Conservation (phyloP, 371 early-diverging fungal species). For the Nematocida homosporus region DNA sequence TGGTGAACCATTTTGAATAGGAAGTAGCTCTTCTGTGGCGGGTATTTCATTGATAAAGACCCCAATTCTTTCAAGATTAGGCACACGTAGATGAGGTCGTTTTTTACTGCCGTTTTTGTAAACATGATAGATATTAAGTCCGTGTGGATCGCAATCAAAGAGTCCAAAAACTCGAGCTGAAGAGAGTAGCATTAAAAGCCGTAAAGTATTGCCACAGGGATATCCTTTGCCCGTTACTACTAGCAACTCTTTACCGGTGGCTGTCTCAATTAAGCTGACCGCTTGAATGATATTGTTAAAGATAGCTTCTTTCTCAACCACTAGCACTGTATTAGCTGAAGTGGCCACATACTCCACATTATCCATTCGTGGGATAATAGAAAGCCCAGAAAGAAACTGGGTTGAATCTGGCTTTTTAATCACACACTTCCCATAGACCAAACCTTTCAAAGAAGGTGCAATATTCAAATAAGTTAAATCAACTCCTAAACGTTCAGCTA, state of each 20-base stretch:
- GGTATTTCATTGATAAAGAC: constrained; percentile 19
- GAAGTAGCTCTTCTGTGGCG: too few relatives aligned
- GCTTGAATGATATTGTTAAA: constrained; percentile 47
- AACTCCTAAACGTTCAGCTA: constrained; percentile 24
- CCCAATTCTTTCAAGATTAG: constrained; percentile 57
- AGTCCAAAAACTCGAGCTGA: constrained; percentile 54
- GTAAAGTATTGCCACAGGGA: constrained; percentile 65
- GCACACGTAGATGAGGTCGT: constrained; percentile 20
- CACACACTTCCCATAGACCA: constrained; percentile 53
- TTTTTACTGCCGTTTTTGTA: constrained; percentile 58
- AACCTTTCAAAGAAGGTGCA: constrained; percentile 62
- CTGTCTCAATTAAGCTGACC: not conserved
- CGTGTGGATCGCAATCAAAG: constrained; percentile 68
- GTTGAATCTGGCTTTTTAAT: constrained; percentile 8
- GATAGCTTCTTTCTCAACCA: constrained; percentile 67
- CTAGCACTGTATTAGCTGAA: constrained; percentile 30
- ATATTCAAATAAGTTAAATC: constrained; percentile 43
- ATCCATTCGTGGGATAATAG: constrained; percentile 66
- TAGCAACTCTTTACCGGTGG: constrained; percentile 7
- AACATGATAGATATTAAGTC: constrained; percentile 61
- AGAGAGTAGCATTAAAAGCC: constrained; percentile 54
- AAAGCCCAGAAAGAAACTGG: not conserved
- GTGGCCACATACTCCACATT: constrained; percentile 9
- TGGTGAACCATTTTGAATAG: not conserved
- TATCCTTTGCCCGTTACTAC: constrained; percentile 67